A percentile compares a stretch with the other conserved stretches of the same genome.
These are phyloP conservation scores for Suhomyces bolitotheri DNA, from an alignment of 1,139 yeast species.

Conservation along the genomic window DNA sequence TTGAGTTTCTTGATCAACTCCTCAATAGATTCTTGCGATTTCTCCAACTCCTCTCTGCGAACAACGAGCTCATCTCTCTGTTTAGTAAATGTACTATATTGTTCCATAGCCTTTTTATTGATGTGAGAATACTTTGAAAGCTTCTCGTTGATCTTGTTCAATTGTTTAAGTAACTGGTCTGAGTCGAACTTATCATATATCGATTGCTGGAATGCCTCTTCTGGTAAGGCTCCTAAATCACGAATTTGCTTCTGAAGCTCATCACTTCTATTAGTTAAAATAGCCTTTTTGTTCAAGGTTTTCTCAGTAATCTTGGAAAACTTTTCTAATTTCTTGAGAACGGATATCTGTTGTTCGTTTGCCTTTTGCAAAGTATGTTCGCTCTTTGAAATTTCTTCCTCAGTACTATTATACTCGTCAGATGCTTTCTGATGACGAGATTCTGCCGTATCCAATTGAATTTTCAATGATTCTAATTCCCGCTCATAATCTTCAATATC, in stretches of 20 bases:
- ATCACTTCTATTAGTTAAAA: conserved; percentile 62
- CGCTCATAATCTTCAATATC: conserved; percentile 41
- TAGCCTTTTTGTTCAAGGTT: conserved; percentile 61
- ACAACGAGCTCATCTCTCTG: conserved; percentile 67
- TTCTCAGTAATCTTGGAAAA: conserved; percentile 69
- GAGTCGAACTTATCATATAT: conserved; percentile 49
- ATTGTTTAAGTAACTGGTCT: conserved; percentile 53
- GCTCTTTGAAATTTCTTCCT: conserved; percentile 35
- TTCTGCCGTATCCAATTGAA: conserved; percentile 27
- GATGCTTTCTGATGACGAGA: conserved; percentile 18
- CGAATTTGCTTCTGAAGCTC: conserved; percentile 74
- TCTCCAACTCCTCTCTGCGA: conserved; percentile 69
- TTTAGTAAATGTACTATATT: conserved; percentile 68
- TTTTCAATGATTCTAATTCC: conserved; percentile 24
- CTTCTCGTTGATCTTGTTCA: conserved; percentile 58
- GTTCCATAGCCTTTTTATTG: conserved; percentile 89
- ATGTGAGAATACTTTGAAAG: conserved; percentile 72
- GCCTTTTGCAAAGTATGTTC: conserved; percentile 49
- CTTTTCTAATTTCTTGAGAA: conserved; percentile 59
- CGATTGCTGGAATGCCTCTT: conserved; percentile 62
- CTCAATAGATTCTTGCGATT: conserved; percentile 72
- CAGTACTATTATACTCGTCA: conserved; percentile 27
- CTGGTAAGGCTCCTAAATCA: conserved; percentile 85
- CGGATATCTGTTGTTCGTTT: conserved; percentile 55
- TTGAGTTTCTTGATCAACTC: conserved; percentile 71